Base-by-base conservation (phyloP, 1,284 basidiomycete species). In the Fereydounia khargensis region DNA sequence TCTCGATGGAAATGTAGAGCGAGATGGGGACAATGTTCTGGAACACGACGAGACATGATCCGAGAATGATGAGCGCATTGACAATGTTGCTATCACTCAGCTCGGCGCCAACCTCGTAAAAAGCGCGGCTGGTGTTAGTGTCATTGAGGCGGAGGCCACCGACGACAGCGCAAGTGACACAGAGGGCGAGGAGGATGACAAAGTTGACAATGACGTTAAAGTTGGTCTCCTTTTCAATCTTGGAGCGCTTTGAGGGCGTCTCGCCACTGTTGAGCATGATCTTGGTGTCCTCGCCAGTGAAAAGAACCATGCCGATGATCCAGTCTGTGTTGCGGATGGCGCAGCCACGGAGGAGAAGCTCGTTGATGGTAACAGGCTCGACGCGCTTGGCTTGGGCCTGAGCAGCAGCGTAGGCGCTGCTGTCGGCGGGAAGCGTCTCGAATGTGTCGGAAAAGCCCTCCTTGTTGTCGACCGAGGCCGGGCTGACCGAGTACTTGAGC, bases 141-240 rank as follows among this genome's bases (percentile, higher is more conserved):
- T 79, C 78, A 17, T 80, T 80, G 50, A 89, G 84, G 62, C 85
- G 82, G 41, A 88, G 73, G 0, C 90, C 91, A 66, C 84, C 89
- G 62, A 86, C 82, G 50, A 89, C 81, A 1, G 84, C 87, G 38
- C 73, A 74, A 1, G 86, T 81, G 25, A 85, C 76, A 77, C 91
- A 96, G 80, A 97, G 89, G 32, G 82, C 44, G 35, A 87, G 76
- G 42, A 97, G 80, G 47, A 96, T 78, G 42, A 83, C 78, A 71
- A 97, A 96, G 78, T 97, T 97, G 80, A 94, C 88, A 42, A 92
- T 79, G 62, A 97, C 92, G 74, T 96, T 96, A 81, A 91, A 94
- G 77, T 95, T 96, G n/a, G 94, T 97, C 80, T 97, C 92, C 79
- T 85, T 87, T 79, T 96, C 91, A 71, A 97, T 95, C 81, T 95